Evolutionary conservation across 495 filamentous ascomycete species (phyloP).

Genomic region (Penicillium maclennaniae): DNA sequence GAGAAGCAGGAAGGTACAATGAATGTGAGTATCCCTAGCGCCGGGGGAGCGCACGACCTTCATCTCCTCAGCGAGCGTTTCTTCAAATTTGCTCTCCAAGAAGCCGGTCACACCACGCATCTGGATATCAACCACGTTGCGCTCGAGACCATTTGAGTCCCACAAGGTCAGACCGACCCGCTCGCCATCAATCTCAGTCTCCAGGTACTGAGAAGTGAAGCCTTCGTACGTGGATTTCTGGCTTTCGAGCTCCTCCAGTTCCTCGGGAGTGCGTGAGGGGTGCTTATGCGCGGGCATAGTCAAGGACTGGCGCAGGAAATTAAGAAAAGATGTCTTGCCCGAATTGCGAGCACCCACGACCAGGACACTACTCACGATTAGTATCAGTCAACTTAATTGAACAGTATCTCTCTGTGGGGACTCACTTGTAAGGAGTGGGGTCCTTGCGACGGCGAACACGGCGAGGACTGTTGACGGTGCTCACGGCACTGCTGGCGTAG

Average conservation of each 20-base stretch:
- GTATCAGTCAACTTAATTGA: neutral
- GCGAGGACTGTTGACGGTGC: slow-evolving; percentile 90
- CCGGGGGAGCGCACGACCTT: slow-evolving; percentile 92
- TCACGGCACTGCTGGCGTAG: slow-evolving; percentile 89
- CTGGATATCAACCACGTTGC: slow-evolving; percentile 89
- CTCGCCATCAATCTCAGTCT: slow-evolving; percentile 92
- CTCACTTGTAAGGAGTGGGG: slow-evolving; percentile 97
- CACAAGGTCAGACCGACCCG: slow-evolving; percentile 90
- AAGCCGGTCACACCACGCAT: slow-evolving; percentile 86
- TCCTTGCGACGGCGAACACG: slow-evolving; percentile 92
- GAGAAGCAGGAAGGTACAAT: slow-evolving; percentile 89
- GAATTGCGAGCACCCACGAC: slow-evolving; percentile 84
- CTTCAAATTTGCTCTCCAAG: slow-evolving; percentile 96
- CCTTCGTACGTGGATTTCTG: slow-evolving; percentile 50
- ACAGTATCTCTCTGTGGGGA: neutral
- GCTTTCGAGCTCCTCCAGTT: slow-evolving; percentile 41
- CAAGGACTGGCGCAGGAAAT: slow-evolving; percentile 84
- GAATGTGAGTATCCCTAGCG: slow-evolving; percentile 93
- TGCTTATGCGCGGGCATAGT: slow-evolving; percentile 74
- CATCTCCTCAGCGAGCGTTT: slow-evolving; percentile 96
- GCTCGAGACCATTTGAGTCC: slow-evolving; percentile 93
- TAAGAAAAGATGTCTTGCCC: slow-evolving; percentile 95
- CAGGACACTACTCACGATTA: slow-evolving; percentile 62
- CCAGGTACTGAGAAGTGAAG: slow-evolving; percentile 83
- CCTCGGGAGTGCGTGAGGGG: slow-evolving; percentile 49